Evolutionary conservation across 257 asterid genomes (phyloP), one percentile per base, ranked within the genome.

Genomic region (Voacanga thouarsii): DNA sequence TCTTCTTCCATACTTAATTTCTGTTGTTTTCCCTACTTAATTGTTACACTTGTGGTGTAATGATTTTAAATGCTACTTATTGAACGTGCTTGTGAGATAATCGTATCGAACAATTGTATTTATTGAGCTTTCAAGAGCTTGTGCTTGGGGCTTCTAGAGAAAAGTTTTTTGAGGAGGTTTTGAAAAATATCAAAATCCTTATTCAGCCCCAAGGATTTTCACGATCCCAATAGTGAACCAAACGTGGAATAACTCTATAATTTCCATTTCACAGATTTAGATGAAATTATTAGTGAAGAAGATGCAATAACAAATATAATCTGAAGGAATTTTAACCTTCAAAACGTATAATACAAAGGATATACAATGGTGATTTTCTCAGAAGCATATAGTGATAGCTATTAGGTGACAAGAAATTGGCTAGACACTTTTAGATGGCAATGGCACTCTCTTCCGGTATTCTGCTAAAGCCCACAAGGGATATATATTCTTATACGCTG

Each of bases 401-500:
- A 51, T 16, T 19, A 51, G 0, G 23, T 16, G 15, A 51, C 57
- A 14, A 3, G 12, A 51, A 51, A 37, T 68, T 41, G 30, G 30
- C 4, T 41, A 68, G 18, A 41, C 53, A 41, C 30, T 26, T 15
- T 37, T 21, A 30, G 73, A 68, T 45, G 82, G 80, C 24, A 74
- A 43, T 73, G 45, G 61, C 51, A 80, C 84, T 45, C 55, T 83
- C 28, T 78, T 86, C 60, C 96, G 87, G 23, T 90, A 93, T 74
- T 91, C 97, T 16, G 96, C 97, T 21, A 93, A 80, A 77, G 92
- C 97, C 95, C 97, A 93, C 74, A 93, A 28, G 26, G 96, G 93
- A 71, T 85, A 90, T 66, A 89, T 90, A 37, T 90, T 91, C 56
- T 96, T 87, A 83, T 90, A 90, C 21, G 91, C 89, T 24, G 98